Conservation (phyloP, 441 rosid genomes). For the Erysimum cheiri region DNA sequence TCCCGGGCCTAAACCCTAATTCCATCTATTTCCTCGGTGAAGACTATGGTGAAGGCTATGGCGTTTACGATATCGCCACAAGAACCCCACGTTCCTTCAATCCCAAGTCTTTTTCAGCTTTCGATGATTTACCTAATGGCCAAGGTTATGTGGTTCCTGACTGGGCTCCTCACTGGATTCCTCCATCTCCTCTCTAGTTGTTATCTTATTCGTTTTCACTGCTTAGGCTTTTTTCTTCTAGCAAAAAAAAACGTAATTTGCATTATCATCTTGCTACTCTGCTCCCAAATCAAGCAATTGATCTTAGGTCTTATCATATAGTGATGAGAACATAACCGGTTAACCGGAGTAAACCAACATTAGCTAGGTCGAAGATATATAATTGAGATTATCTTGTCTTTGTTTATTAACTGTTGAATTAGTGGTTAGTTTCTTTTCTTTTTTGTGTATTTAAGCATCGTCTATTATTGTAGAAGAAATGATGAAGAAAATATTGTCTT, state of each 20-base stretch:
- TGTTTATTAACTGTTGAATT: no score
- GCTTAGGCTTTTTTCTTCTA: background rate
- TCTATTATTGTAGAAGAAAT: no score
- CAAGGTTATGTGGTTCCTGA: background rate
- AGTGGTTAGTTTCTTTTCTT: no score
- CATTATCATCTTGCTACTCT: background rate
- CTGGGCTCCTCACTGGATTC: constrained; percentile 26
- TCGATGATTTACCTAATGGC: background rate
- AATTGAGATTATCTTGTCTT: no score
- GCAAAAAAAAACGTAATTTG: background rate
- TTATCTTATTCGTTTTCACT: background rate
- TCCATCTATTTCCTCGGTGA: constrained; percentile 23
- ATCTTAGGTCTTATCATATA: background rate
- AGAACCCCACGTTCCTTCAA: constrained; percentile 26
- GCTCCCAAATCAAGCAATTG: background rate
- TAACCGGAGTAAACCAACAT: no score
- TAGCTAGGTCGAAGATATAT: no score
- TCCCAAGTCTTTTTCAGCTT: constrained; percentile 5
- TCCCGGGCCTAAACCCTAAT: constrained; percentile 30
- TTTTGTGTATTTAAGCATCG: no score
- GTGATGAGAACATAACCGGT: background rate
- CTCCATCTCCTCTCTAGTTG: constrained; percentile 29
- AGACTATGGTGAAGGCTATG: constrained; percentile 7
- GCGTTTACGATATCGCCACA: constrained; percentile 32
- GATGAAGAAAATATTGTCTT: no score